Percentiles rank a stretch among this genome's conserved stretches.
Evolutionary conservation across 768 basidiomycete species (phyloP).

Genomic region (Termitomyces sp.): DNA sequence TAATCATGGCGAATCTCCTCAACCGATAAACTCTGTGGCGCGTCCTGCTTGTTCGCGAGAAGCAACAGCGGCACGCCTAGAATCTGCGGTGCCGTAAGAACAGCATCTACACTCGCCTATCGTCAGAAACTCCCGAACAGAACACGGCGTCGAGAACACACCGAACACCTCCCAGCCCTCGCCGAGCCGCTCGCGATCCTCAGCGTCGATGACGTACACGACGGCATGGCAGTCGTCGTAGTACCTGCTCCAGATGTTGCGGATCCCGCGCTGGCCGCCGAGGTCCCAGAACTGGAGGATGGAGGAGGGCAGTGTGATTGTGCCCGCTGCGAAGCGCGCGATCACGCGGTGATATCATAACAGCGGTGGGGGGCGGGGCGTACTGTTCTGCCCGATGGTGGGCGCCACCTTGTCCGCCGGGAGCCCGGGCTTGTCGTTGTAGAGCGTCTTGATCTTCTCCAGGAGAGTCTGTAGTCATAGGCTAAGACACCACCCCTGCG

Average conservation of each 20-base stretch:
- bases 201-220: constrained; percentile 91
- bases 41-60: constrained; percentile 95
- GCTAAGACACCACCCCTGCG: neutral
- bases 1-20: constrained; percentile 89
- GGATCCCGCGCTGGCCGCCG: constrained; percentile 90
- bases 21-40: constrained; percentile 70
- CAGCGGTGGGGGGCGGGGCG: neutral
- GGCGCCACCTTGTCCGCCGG: constrained; percentile 91
- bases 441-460: constrained; percentile 91
- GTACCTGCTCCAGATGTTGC: constrained; percentile 91
- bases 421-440: constrained; percentile 83
- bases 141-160: constrained; percentile 34
- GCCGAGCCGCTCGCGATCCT: constrained; percentile 79
- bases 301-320: constrained; percentile 88
- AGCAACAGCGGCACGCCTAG: constrained; percentile 87
- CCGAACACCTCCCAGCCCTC: constrained; percentile 99
- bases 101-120: constrained; percentile 46
- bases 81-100: constrained; percentile 85
- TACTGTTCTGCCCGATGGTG: constrained; percentile 97
- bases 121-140: neutral
- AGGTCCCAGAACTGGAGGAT: constrained; percentile 97
- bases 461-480: constrained; percentile 60
- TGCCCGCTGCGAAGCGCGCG: constrained; percentile 59
- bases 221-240: constrained; percentile 98
- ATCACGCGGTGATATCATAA: neutral